Percentiles rank a stretch among this genome's conserved stretches.
phyloP scores from a whole-genome alignment of 2,329 filamentous ascomycete species.

The Paracamarosporium sp. region DNA sequence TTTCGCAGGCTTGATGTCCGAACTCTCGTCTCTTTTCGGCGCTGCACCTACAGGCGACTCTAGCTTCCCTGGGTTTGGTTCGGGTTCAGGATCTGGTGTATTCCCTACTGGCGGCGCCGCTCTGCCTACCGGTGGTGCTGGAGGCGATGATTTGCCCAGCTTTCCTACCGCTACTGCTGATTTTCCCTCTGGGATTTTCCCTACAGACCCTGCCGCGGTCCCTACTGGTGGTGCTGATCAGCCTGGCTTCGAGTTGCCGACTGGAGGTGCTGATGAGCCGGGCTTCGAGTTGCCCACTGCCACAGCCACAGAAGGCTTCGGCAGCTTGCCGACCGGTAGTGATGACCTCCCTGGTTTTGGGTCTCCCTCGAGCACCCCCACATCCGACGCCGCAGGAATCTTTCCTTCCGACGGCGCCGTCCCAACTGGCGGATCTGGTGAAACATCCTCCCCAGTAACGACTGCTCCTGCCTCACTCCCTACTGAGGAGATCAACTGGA shows the following conservation, averaged over 20 bases:
- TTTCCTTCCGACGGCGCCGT: slow-evolving; percentile 13
- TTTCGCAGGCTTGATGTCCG: neutral
- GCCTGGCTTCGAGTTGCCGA: neutral
- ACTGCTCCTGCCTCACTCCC: slow-evolving; percentile 14
- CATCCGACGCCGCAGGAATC: slow-evolving; percentile 6
- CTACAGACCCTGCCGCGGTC: neutral
- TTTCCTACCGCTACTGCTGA: neutral
- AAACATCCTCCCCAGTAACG: slow-evolving; percentile 11
- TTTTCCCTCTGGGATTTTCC: slow-evolving; percentile 3
- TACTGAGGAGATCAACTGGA: slow-evolving; percentile 10
- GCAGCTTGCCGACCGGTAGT: neutral
- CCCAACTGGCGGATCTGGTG: slow-evolving; percentile 10
- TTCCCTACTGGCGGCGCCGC: neutral
- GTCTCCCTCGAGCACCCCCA: neutral
- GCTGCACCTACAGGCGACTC: neutral
- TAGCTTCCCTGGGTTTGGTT: neutral
- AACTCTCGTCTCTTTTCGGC: neutral
- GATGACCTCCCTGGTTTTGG: neutral
- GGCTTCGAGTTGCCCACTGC: neutral
- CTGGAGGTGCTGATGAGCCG: neutral
- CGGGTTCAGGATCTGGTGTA: neutral
- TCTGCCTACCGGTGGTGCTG: neutral
- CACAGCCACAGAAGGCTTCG: neutral
- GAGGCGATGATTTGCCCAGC: neutral
- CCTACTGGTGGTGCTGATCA: neutral